A percentile compares a stretch with the other conserved stretches of the same genome.
Conservation (phyloP, 1,284 basidiomycete species). For the Ceratobasidium sp. region DNA sequence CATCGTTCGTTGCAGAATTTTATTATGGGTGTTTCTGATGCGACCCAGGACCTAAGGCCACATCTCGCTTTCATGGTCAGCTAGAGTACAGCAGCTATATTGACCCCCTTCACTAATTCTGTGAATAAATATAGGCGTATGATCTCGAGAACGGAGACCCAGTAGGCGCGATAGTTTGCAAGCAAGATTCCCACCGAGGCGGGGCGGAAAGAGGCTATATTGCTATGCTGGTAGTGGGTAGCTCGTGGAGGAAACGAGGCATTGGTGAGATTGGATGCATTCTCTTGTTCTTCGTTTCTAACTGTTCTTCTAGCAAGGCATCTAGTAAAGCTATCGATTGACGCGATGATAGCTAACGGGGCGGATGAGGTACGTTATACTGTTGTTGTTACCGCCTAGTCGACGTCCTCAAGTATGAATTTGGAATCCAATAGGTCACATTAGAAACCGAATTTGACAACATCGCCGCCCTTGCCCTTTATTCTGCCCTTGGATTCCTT, state of each 20-base stretch:
- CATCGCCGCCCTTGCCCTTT: slow-evolving; percentile 84
- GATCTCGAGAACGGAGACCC: slow-evolving; percentile 62
- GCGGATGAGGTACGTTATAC: slow-evolving; percentile 79
- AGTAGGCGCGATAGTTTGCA: slow-evolving; percentile 94
- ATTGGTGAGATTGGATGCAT: slow-evolving; percentile 75
- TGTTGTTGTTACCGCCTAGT: not conserved
- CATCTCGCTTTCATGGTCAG: slow-evolving; percentile 89
- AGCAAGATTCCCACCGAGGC: slow-evolving; percentile 88
- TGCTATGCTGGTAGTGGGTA: slow-evolving; percentile 94
- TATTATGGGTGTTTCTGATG: slow-evolving; percentile 8
- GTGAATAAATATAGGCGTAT: slow-evolving; percentile 64
- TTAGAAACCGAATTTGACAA: slow-evolving; percentile 99
- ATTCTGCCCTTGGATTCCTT: slow-evolving; percentile 93
- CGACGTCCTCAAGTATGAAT: not conserved
- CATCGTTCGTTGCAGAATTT: not conserved
- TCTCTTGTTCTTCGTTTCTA: not conserved
- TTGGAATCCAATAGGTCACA: slow-evolving; percentile 72
- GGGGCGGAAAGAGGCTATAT: slow-evolving; percentile 91
- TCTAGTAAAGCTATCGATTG: slow-evolving; percentile 82
- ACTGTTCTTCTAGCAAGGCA: slow-evolving; percentile 70
- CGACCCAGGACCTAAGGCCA: slow-evolving; percentile 71
- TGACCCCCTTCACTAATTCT: slow-evolving; percentile 27
- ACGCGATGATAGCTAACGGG: slow-evolving; percentile 81
- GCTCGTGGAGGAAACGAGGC: slow-evolving; percentile 84
- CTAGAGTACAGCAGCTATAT: slow-evolving; percentile 7